Conservation (phyloP, 2,329 filamentous ascomycete genomes). For the Pseudovirgaria hyperparasitica region DNA sequence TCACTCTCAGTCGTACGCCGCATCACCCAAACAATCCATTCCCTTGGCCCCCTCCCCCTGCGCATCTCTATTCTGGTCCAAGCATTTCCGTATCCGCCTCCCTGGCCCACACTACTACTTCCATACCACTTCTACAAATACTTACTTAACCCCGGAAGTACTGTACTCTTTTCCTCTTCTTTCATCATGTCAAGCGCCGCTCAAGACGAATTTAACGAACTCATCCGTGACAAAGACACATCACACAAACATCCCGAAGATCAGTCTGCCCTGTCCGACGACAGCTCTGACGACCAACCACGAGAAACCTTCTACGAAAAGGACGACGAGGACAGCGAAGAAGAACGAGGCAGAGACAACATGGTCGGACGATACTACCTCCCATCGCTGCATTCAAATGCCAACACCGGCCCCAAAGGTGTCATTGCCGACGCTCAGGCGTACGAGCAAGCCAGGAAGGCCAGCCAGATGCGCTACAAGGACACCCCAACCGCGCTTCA, state of each 20-base stretch:
- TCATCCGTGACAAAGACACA: slow-evolving; percentile 34
- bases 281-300: slow-evolving; percentile 25
- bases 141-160: too few relatives aligned
- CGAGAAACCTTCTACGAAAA: slow-evolving; percentile 46
- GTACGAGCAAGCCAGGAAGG: slow-evolving; percentile 51
- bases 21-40: too few relatives aligned
- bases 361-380: slow-evolving; percentile 45
- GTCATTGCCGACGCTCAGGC: slow-evolving; percentile 74
- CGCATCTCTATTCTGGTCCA: too few relatives aligned
- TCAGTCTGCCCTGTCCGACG: slow-evolving; percentile 44
- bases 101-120: too few relatives aligned
- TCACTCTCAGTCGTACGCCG: too few relatives aligned
- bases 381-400: slow-evolving; percentile 51
- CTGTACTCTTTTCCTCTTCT: slow-evolving; percentile 6
- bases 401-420: slow-evolving; percentile 71
- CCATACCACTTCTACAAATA: too few relatives aligned
- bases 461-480: slow-evolving; percentile 21
- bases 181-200: slow-evolving; percentile 29
- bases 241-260: slow-evolving; percentile 36
- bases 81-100: too few relatives aligned
- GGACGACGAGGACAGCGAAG: slow-evolving; percentile 37
- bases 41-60: too few relatives aligned
- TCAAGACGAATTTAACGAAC: slow-evolving; percentile 39
- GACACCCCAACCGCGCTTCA: slow-evolving; percentile 10
- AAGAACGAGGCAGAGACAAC: slow-evolving; percentile 29